Base-by-base conservation (phyloP, 176 grass and related monocot genomes). In the Phragmites australis region DNA sequence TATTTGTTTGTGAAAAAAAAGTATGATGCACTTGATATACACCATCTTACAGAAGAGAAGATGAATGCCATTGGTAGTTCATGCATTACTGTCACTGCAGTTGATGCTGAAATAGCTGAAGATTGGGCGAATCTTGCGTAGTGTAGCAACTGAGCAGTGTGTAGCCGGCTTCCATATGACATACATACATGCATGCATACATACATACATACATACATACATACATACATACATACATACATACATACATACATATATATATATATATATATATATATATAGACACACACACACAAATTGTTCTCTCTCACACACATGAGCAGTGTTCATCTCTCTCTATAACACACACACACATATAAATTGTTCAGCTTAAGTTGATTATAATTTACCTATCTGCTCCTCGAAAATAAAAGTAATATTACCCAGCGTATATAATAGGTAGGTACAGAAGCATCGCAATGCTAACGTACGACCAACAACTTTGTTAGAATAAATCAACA, bases 51-150 rank as follows among this genome's bases (percentile, higher is more conserved):
- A 44, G n/a, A 15, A 44, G 9, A 44, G 23, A 46, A 40, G 2
- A 8, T 41, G 21, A 68, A 23, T 55, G 22, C 6, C 15, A 15
- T 6, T n/a, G 82, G 82, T 77, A 40, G 82, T 42, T 84, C 74
- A 60, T 69, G 32, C 72, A 76, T 76, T 77, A 47, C 32, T 77
- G 21, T 84, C 82, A 19, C 40, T 40, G 63, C 51, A 30, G 60
- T 60, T 70, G 64, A 50, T 75, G 52, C 34, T 59, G 42, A 58
- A 41, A 60, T 9, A 40, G 15, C 27, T 7, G 14, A 77, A 25
- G 41, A 41, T 69, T 6, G 0, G 5, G 8, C 21, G 14, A 49
- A 73, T 77, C 13, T 70, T 39, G 42, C 6, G 6, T 69, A 39
- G 29, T 60, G 52, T 48, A 25, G 50, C 72, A 51, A 21, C 48